Conservation (phyloP, 2,329 filamentous ascomycete genomes). For the Diaporthe velutina region DNA sequence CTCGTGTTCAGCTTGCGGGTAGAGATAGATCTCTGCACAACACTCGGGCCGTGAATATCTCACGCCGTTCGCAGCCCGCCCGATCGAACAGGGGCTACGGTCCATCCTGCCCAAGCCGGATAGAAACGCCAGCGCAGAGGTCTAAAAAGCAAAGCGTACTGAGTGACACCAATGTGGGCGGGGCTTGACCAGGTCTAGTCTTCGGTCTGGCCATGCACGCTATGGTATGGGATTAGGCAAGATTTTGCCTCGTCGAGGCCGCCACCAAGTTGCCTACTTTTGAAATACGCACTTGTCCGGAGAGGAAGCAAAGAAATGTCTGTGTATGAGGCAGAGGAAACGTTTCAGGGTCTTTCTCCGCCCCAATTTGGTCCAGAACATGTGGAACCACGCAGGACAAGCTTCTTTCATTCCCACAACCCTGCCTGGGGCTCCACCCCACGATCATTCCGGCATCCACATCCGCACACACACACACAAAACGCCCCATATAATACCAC, state of each 20-base stretch:
- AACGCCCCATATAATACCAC: neutral
- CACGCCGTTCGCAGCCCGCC: neutral
- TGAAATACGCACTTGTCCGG: neutral
- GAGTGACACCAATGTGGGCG: neutral
- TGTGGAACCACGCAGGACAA: neutral
- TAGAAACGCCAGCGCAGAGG: neutral
- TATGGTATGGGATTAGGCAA: neutral
- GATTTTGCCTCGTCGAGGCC: neutral
- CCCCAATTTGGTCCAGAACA: neutral
- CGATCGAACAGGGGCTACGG: neutral
- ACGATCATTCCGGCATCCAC: neutral
- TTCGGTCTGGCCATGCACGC: neutral
- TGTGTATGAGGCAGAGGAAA: neutral
- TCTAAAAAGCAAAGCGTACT: neutral
- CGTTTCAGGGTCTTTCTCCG: conserved; percentile 7
- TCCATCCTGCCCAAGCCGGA: neutral
- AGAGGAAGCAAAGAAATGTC: neutral
- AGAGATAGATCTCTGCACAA: neutral
- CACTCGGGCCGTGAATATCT: neutral
- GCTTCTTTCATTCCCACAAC: neutral
- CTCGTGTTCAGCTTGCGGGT: neutral
- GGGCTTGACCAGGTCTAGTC: neutral
- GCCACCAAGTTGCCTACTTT: neutral
- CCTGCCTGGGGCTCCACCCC: neutral
- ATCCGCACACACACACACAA: neutral